Percentiles rank a stretch among this genome's conserved stretches.
phyloP scores from a whole-genome alignment of 192 early-diverging fungal species.

The Coemansia javaensis region DNA sequence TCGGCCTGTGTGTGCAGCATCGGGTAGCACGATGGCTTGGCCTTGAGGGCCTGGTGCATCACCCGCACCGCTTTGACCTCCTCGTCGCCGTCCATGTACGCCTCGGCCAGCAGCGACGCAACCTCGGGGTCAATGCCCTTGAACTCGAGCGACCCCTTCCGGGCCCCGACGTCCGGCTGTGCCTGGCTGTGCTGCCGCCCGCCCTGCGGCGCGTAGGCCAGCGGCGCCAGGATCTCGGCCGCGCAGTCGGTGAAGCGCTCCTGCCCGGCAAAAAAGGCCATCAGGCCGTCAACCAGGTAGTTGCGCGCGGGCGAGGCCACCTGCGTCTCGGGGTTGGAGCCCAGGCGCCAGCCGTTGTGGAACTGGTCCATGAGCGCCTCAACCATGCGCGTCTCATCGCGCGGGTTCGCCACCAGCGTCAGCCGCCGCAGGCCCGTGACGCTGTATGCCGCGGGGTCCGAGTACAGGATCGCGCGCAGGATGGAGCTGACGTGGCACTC shows the following conservation, averaged over 20 bases:
- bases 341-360: slow-evolving; percentile 91
- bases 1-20: slow-evolving; percentile 87
- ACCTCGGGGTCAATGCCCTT: slow-evolving; percentile 77
- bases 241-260: slow-evolving; percentile 73
- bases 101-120: slow-evolving; percentile 76
- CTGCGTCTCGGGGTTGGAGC: slow-evolving; percentile 90
- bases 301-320: slow-evolving; percentile 87
- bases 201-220: slow-evolving; percentile 41
- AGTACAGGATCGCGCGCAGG: slow-evolving; percentile 84
- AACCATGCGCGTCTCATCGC: slow-evolving; percentile 74
- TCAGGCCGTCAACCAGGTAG: slow-evolving; percentile 79
- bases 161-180: neutral
- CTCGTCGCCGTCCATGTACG: slow-evolving; percentile 78
- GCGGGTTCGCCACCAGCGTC: slow-evolving; percentile 74
- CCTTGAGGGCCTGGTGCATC: slow-evolving; percentile 77
- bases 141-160: slow-evolving; percentile 24
- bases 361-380: slow-evolving; percentile 79
- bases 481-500: slow-evolving; percentile 86
- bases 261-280: slow-evolving; percentile 84
- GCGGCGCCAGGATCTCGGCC: slow-evolving; percentile 72
- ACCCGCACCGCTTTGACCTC: slow-evolving; percentile 91
- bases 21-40: slow-evolving; percentile 69
- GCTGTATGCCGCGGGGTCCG: slow-evolving; percentile 80
- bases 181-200: slow-evolving; percentile 8
- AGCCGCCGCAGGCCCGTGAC: slow-evolving; percentile 86